Percentiles rank a stretch among this genome's conserved stretches.
Conservation (phyloP, 805 yeast genomes). For the Millerozyma acaciae region DNA sequence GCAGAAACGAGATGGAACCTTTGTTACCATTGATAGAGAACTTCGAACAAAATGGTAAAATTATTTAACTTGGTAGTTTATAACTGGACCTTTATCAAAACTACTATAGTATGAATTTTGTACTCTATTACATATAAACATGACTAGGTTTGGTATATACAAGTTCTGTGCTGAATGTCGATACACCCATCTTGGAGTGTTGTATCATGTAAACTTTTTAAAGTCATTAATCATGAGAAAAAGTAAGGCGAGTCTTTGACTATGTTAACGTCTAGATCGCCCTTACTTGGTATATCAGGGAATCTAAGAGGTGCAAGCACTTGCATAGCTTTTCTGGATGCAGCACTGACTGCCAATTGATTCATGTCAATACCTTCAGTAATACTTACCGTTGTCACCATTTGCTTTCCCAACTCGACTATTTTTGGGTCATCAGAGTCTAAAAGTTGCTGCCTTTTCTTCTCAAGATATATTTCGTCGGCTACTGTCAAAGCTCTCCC, state of each 20-base stretch:
- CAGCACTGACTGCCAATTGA: conserved; percentile 17
- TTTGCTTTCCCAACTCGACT: conserved; percentile 45
- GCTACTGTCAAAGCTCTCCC: conserved; percentile 57
- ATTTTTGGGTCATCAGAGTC: conserved; percentile 49
- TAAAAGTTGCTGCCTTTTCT: conserved; percentile 53
- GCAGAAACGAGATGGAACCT: conserved; percentile 75
- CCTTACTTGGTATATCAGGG: conserved; percentile 74
- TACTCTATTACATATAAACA: conserved; percentile 3
- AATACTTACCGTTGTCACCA: conserved; percentile 71
- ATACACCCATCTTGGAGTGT: not conserved
- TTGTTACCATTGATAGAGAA: conserved; percentile 69
- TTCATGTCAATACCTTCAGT: conserved; percentile 31
- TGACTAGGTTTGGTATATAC: conserved; percentile 2
- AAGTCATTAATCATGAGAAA: conserved; percentile 43
- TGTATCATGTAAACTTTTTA: conserved; percentile 1
- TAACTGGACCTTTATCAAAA: conserved; percentile 1
- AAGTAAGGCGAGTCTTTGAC: conserved; percentile 77
- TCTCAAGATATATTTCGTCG: conserved; percentile 74
- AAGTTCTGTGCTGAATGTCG: not conserved
- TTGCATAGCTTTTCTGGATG: conserved; percentile 27
- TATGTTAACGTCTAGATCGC: conserved; percentile 74
- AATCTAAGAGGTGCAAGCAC: conserved; percentile 65
- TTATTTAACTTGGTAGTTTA: conserved; percentile 30
- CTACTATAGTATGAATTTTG: conserved; percentile 1
- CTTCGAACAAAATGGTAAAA: conserved; percentile 84